These are phyloP conservation scores for Brachypodium distachyon DNA, from an alignment of 202 grass and related monocot genomes.

Conservation along the genomic window DNA sequence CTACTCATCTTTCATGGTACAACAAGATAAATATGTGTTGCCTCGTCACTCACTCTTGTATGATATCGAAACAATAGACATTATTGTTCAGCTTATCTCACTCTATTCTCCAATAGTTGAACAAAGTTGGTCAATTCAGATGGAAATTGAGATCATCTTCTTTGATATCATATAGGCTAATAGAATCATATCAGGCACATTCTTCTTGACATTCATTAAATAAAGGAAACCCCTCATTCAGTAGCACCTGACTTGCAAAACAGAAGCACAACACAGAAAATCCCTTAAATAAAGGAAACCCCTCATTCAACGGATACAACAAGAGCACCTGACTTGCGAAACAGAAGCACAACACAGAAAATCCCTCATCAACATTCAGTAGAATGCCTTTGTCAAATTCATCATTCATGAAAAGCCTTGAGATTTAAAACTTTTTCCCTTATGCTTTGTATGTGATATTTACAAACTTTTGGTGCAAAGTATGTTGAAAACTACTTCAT, in stretches of 20 bases:
- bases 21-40: too few species aligned
- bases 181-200: not conserved
- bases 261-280: not conserved
- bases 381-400: too few species aligned
- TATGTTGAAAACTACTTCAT: too few species aligned
- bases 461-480: too few species aligned
- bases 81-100: not conserved
- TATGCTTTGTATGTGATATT: too few species aligned
- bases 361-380: not conserved
- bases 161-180: not conserved
- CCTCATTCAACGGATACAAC: not conserved
- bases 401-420: too few species aligned
- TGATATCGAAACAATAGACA: too few species aligned
- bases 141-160: not conserved
- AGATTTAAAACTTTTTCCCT: too few species aligned
- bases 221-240: too few species aligned
- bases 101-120: not conserved
- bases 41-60: too few species aligned
- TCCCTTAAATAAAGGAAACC: too few species aligned
- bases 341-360: not conserved
- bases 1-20: too few species aligned
- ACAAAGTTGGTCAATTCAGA: not conserved
- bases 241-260: not conserved
- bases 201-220: not conserved
- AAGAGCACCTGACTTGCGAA: not conserved